Base-by-base conservation (phyloP, 345 rosid genomes). In the Ceriops decandra region DNA sequence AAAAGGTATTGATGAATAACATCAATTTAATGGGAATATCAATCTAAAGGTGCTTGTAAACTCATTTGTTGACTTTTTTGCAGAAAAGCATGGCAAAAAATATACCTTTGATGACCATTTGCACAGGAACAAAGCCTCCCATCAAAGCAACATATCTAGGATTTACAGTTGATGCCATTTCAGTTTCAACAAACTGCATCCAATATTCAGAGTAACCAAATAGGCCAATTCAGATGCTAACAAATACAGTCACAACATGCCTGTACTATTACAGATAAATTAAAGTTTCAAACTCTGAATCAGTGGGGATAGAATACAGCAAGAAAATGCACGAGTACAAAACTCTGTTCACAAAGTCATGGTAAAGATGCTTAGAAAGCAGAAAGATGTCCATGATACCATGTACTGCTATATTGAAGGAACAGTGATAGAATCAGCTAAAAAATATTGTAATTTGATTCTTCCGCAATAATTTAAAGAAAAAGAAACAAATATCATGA, bases 61-160 rank as follows among this genome's bases (percentile, higher is more conserved):
- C 28, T 22, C 24, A 54, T 9, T 21, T 13, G 16, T 54, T 10
- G 30, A 54, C 15, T 21, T 22, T 54, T 11, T 28, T 66, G 30
- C 4, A 24, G 17, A 7, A 19, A 28, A 17, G 5, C 20, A 21
- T 0, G 57, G 26, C 30, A 58, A 20, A 53, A 21, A 70, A 42
- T 32, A 47, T 79, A 95, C 97, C 99, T 88, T 85, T 86, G 72
- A 91, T 69, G 64, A 95, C 84, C 80, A 80, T 69, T 76, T 89
- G 84, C 89, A 91, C 85, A 32, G 91, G 83, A 78, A 95, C 62
- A 85, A 64, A 95, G 74, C 99, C 99, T 42, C 99, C 99, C 62
- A 72, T 7, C 62, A 46, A 21, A 64, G 74, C 78, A 66, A 89
- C 7, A 33, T 85, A 24, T 27, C 68, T 70, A 49, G 76, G 2